Percentiles rank a stretch among this genome's conserved stretches.
Conservation (phyloP, 2,329 filamentous ascomycete genomes). For the Mariannaea sp. region DNA sequence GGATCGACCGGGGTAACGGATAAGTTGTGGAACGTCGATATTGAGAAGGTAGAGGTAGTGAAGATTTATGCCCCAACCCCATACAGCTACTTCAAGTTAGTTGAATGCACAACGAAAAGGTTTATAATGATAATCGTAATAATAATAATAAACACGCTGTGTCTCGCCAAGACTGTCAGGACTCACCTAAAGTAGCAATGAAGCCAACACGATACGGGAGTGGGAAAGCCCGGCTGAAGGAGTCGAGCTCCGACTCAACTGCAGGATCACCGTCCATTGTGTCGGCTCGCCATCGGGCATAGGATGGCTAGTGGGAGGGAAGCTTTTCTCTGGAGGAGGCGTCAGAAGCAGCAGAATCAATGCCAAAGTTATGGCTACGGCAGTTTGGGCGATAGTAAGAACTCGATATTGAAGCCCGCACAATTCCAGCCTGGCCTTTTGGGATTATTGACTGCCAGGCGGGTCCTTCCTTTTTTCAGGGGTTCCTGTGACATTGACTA, state of each 20-base stretch:
- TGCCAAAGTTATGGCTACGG: slow-evolving; percentile 22
- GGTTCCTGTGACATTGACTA: slow-evolving; percentile 20
- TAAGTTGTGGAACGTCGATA: slow-evolving; percentile 85
- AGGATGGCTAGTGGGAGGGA: slow-evolving; percentile 1
- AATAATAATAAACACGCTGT: no score
- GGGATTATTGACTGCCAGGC: slow-evolving; percentile 25
- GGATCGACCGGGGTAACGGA: slow-evolving; percentile 80
- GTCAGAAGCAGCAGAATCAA: slow-evolving; percentile 5
- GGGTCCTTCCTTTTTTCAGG: slow-evolving; percentile 33
- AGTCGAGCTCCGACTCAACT: slow-evolving; percentile 75
- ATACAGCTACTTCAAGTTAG: slow-evolving; percentile 68
- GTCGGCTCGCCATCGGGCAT: slow-evolving; percentile 34
- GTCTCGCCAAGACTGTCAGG: no score
- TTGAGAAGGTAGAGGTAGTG: slow-evolving; percentile 80
- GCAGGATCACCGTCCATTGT: slow-evolving; percentile 75
- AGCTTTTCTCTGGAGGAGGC: slow-evolving; percentile 12
- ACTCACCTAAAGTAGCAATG: slow-evolving; percentile 79
- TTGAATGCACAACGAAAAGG: no score
- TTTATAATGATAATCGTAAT: no score
- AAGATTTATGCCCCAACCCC: slow-evolving; percentile 93
- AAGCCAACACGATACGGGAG: slow-evolving; percentile 88
- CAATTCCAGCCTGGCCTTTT: slow-evolving; percentile 34
- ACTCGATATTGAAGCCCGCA: slow-evolving; percentile 25
- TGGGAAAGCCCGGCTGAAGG: slow-evolving; percentile 84
- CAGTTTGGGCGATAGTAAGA: slow-evolving; percentile 15